Conservation (phyloP, 169 alveolate genomes). For the Eimeria falciformis region DNA sequence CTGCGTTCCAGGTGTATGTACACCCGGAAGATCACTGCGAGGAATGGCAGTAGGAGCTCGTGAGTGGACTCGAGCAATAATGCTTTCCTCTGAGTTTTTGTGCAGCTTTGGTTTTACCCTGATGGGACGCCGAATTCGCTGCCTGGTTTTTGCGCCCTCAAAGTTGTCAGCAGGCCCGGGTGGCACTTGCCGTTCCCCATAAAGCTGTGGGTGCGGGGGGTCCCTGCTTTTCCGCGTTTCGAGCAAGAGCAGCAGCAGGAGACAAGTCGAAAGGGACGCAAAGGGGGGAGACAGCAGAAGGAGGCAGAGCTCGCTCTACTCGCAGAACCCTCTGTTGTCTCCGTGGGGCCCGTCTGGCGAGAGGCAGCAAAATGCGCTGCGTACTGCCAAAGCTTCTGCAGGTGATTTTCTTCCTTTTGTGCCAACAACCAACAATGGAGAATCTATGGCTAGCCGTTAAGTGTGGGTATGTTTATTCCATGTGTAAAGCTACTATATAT, state of each 20-base stretch:
- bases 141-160: conserved; percentile 87
- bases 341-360: conserved; percentile 84
- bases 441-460: too few relatives aligned
- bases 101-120: conserved; percentile 89
- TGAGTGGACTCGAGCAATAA: neutral
- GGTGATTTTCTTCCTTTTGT: conserved; percentile 19
- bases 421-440: too few relatives aligned
- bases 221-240: conserved; percentile 39
- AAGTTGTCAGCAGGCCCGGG: conserved; percentile 89
- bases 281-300: conserved; percentile 27
- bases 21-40: neutral
- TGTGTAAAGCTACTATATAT: too few relatives aligned
- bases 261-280: too few relatives aligned
- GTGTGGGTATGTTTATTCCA: too few relatives aligned
- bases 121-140: conserved; percentile 86
- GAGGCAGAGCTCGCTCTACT: neutral
- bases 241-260: conserved; percentile 23
- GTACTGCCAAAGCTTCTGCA: conserved; percentile 80
- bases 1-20: neutral
- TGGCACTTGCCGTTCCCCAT: conserved; percentile 88
- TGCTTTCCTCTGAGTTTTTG: neutral
- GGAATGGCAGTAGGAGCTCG: neutral
- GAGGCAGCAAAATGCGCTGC: conserved; percentile 87
- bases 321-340: conserved; percentile 79
- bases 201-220: conserved; percentile 85